Percentiles rank a stretch among this genome's conserved stretches.
phyloP scores from a whole-genome alignment of 306 rosid species.

The Herpetospermum pedunculosum region DNA sequence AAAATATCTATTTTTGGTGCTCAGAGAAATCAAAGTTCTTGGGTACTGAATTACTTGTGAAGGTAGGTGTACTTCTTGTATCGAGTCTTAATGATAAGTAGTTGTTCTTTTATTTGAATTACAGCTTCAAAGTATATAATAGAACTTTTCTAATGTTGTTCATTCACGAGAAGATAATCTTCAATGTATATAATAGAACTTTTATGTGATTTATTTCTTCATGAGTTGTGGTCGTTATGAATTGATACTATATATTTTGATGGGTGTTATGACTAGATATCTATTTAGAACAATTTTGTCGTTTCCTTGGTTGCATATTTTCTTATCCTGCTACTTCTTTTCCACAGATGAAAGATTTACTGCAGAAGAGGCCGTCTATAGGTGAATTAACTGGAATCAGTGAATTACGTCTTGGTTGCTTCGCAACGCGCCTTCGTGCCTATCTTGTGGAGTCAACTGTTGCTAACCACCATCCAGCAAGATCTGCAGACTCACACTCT shows the following conservation, averaged over 20 bases:
- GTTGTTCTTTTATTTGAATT: background rate
- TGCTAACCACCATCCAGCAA: conserved; percentile 20
- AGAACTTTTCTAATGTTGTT: background rate
- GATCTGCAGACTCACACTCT: conserved; percentile 19
- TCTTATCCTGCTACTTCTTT: background rate
- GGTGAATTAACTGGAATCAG: conserved; percentile 87
- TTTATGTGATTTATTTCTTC: background rate
- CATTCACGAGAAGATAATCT: background rate
- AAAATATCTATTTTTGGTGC: conserved; percentile 66
- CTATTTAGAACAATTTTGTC: background rate
- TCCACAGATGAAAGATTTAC: conserved; percentile 69
- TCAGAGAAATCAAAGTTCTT: conserved; percentile 82
- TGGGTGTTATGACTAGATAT: background rate
- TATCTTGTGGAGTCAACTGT: conserved; percentile 67
- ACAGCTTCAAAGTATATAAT: background rate
- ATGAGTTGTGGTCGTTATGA: background rate
- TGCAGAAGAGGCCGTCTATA: conserved; percentile 70
- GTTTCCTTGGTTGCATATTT: background rate
- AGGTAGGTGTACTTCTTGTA: conserved; percentile 36
- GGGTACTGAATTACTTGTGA: conserved; percentile 68
- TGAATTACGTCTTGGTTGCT: conserved; percentile 73
- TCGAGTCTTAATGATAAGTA: background rate
- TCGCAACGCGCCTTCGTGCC: conserved; percentile 84
- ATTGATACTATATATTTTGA: background rate
- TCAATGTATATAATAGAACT: background rate